Conservation (phyloP, 768 basidiomycete genomes). For the Kwoniella mangroviensis region DNA sequence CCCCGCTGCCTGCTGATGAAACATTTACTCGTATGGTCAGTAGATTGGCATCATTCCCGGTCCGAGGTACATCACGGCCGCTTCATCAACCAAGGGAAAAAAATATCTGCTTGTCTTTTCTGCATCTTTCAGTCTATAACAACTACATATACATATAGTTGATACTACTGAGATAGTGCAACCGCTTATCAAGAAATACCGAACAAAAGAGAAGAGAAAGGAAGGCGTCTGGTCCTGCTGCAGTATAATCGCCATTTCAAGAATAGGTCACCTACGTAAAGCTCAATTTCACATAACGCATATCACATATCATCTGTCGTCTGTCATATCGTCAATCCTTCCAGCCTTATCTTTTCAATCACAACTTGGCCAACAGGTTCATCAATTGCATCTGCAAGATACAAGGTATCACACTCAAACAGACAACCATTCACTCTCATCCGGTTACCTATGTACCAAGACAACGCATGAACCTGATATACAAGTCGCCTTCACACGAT, state of each 20-base stretch:
- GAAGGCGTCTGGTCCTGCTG: background rate
- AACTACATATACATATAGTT: background rate
- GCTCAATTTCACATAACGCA: background rate
- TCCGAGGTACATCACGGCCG: conserved; percentile 2
- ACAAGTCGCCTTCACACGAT: conserved; percentile 8
- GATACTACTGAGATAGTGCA: background rate
- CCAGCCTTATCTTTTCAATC: background rate
- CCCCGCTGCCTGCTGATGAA: background rate
- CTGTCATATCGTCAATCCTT: background rate
- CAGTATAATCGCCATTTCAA: conserved; percentile 3
- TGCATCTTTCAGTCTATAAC: background rate
- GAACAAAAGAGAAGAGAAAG: background rate
- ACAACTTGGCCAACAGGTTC: background rate
- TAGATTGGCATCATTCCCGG: background rate
- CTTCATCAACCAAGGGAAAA: background rate
- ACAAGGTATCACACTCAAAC: no score
- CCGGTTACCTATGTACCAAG: background rate
- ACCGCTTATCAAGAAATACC: conserved; percentile 11
- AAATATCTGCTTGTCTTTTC: background rate
- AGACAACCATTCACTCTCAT: no score
- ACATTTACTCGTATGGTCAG: background rate
- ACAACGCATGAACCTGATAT: background rate
- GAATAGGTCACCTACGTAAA: conserved; percentile 8
- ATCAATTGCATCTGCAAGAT: background rate
- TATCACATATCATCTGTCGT: background rate